phyloP scores from a whole-genome alignment of 176 grass and related monocot genomes.

The Alopecurus myosuroides region DNA sequence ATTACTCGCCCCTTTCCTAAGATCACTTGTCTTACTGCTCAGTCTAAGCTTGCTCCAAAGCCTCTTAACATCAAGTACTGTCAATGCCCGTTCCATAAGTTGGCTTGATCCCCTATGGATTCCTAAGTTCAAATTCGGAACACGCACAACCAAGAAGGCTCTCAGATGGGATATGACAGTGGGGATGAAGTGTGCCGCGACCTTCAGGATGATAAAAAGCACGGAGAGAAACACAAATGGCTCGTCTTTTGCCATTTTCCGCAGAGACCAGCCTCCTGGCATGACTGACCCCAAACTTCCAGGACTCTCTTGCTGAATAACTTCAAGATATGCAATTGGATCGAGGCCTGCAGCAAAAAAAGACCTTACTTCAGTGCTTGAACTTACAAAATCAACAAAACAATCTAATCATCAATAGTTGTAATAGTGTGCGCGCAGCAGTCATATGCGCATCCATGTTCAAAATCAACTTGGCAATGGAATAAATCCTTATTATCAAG shows the following conservation, averaged over 20 bases:
- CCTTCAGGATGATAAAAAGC: conserved; percentile 55
- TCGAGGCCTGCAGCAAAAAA: conserved; percentile 44
- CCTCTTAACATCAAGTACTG: conserved; percentile 49
- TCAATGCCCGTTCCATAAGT: conserved; percentile 39
- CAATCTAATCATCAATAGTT: not conserved
- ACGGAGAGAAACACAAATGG: conserved; percentile 35
- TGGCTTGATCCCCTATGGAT: conserved; percentile 45
- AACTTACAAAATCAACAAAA: not conserved
- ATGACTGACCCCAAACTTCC: conserved; percentile 18
- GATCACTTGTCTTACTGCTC: conserved; percentile 51
- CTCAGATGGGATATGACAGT: conserved; percentile 32
- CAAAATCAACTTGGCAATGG: not conserved
- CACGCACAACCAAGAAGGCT: conserved; percentile 38
- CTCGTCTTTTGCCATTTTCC: conserved; percentile 35
- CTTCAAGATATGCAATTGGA: conserved; percentile 55
- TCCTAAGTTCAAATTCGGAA: conserved; percentile 38
- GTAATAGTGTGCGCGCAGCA: not conserved
- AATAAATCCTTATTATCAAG: not conserved
- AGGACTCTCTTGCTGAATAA: conserved; percentile 34
- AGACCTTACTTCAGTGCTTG: not conserved
- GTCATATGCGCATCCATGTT: conserved; percentile 11
- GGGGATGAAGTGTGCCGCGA: conserved; percentile 11
- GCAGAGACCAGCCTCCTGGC: conserved; percentile 16
- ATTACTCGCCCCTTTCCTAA: conserved; percentile 75
- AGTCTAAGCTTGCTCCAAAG: conserved; percentile 70